Evolutionary conservation across 495 filamentous ascomycete genomes (phyloP).

Genomic region (Podospora bellae-mahoneyi): DNA sequence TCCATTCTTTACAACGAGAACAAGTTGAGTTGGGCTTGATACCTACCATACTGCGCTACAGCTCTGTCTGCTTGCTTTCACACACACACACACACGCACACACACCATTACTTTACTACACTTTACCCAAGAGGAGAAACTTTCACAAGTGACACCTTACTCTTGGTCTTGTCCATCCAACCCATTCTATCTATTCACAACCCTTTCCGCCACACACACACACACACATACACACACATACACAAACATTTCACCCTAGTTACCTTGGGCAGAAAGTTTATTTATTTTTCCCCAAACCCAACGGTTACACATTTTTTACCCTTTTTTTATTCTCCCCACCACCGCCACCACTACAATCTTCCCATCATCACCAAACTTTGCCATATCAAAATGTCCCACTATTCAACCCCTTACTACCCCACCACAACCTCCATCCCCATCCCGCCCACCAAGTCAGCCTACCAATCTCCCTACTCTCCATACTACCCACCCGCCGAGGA

Average conservation of each 20-base stretch:
- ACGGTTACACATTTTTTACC: not conserved
- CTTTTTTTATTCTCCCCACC: too few relatives aligned
- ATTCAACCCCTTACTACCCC: slow-evolving; percentile 55
- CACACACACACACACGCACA: not conserved
- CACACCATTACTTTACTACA: not conserved
- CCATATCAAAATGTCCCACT: slow-evolving; percentile 36
- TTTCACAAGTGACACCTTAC: not conserved
- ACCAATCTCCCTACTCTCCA: slow-evolving; percentile 43
- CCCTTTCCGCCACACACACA: not conserved
- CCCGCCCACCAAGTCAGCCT: slow-evolving; percentile 53
- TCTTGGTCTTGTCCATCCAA: not conserved
- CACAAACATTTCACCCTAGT: slow-evolving; percentile 8
- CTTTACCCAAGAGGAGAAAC: not conserved
- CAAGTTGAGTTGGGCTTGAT: slow-evolving; percentile 22
- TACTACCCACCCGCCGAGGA: slow-evolving; percentile 48
- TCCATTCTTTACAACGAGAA: slow-evolving; percentile 34
- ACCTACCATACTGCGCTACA: slow-evolving; percentile 13
- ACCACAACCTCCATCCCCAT: slow-evolving; percentile 59
- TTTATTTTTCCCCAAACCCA: not conserved
- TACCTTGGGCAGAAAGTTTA: not conserved
- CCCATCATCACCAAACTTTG: too few relatives aligned
- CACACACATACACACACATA: slow-evolving; percentile 13
- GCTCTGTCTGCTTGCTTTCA: not conserved
- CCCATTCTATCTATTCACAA: not conserved
- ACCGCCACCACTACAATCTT: too few relatives aligned